Evolutionary conservation across 768 basidiomycete genomes (phyloP).

Genomic region (Leccinum variicolor): DNA sequence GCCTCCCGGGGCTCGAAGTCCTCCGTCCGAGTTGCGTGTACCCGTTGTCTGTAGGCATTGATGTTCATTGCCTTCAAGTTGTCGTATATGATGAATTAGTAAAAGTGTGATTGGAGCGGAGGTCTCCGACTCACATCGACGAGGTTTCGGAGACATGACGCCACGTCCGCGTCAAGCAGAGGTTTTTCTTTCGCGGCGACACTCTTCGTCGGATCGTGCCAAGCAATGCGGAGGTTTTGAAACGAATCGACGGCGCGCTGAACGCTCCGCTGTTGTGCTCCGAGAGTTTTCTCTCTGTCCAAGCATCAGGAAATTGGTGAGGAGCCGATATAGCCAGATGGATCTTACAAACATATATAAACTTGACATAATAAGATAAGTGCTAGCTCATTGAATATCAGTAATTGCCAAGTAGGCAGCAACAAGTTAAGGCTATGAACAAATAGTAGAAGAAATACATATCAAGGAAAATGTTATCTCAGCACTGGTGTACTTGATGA

Average conservation of each 20-base stretch:
- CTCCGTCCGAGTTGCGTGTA: neutral
- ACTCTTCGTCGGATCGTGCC: neutral
- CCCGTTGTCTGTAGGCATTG: slow-evolving; percentile 1
- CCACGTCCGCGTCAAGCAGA: neutral
- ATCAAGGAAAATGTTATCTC: no score
- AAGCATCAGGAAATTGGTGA: neutral
- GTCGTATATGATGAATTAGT: no score
- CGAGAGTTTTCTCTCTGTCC: neutral
- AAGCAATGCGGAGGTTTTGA: neutral
- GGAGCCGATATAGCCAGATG: no score
- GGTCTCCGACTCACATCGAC: neutral
- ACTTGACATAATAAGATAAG: no score
- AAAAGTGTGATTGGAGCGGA: no score
- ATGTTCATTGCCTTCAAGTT: neutral
- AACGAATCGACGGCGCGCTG: neutral
- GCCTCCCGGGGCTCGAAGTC: neutral
- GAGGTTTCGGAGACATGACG: neutral
- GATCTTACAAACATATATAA: no score
- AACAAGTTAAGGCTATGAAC: no score
- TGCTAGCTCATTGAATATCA: no score
- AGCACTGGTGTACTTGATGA: no score
- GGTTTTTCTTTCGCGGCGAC: neutral
- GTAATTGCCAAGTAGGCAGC: no score
- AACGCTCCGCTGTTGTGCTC: neutral
- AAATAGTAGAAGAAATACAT: no score